phyloP scores from a whole-genome alignment of 257 asterid genomes.

The Nicotiana obtusifolia region DNA sequence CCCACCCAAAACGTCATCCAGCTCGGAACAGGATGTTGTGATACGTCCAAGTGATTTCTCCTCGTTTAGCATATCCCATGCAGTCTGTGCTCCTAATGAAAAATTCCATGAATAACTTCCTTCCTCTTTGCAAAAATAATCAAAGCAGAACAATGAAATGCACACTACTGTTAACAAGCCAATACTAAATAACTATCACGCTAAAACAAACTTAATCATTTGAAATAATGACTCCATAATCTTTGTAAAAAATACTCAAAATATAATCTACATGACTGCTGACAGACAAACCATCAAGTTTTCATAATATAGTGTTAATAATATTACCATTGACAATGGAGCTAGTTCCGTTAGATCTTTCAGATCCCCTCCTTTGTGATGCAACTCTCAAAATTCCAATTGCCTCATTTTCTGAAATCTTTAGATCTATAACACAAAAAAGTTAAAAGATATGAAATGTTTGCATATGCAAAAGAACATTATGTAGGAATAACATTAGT shows the following conservation, averaged over 20 bases:
- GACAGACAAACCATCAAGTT: neutral
- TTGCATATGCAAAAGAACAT: neutral
- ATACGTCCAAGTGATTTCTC: conserved; percentile 62
- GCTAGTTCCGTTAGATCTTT: conserved; percentile 31
- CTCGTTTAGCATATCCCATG: conserved; percentile 91
- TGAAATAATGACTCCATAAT: neutral
- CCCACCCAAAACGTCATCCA: conserved; percentile 84
- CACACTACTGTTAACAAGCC: neutral
- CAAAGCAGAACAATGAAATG: neutral
- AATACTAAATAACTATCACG: neutral
- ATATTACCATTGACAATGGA: conserved; percentile 55
- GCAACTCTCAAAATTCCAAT: conserved; percentile 48
- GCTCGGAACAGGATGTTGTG: conserved; percentile 77
- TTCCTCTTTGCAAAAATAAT: neutral
- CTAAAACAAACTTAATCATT: neutral
- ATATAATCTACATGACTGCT: neutral
- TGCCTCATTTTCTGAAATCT: conserved; percentile 63
- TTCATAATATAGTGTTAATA: neutral
- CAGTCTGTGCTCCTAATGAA: conserved; percentile 73
- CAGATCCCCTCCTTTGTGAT: conserved; percentile 46
- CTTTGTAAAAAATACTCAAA: neutral
- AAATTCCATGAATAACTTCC: neutral
- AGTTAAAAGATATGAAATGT: neutral
- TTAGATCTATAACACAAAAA: conserved; percentile 38
- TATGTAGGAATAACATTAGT: neutral